These are phyloP conservation scores for Piromyces finnis DNA, from an alignment of 192 early-diverging fungal genomes.

Conservation along the genomic window DNA sequence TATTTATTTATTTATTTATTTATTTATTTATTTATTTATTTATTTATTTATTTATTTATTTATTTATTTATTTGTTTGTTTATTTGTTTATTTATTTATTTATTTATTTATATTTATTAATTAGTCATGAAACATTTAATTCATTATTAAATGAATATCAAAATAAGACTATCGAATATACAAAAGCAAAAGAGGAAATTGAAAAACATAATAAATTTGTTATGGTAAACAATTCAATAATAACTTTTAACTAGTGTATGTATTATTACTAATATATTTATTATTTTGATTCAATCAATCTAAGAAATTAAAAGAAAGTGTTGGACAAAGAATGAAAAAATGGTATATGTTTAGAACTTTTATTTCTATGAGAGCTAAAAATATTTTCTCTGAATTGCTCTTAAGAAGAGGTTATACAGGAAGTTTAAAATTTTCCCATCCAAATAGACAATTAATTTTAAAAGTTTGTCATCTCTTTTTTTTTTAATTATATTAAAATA, in stretches of 20 bases:
- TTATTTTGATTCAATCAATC: too few relatives aligned
- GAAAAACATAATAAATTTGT: background rate
- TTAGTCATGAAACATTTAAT: background rate
- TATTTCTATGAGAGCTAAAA: constrained; percentile 54
- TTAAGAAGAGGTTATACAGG: constrained; percentile 68
- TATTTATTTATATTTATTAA: too few relatives aligned
- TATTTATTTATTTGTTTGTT: too few relatives aligned
- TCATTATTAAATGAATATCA: background rate
- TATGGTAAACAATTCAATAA: background rate
- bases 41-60: too few relatives aligned
- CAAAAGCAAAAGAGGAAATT: background rate
- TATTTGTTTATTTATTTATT: too few relatives aligned
- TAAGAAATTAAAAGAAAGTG: background rate
- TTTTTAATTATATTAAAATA: too few relatives aligned
- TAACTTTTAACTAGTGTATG: too few relatives aligned
- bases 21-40: too few relatives aligned
- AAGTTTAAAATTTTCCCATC: constrained; percentile 56
- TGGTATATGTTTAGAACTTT: constrained; percentile 54
- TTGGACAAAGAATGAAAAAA: constrained; percentile 31
- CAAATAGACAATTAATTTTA: constrained; percentile 33
- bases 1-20: too few relatives aligned
- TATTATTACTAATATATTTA: too few relatives aligned
- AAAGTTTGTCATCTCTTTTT: too few relatives aligned
- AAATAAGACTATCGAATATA: background rate
- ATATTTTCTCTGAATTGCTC: constrained; percentile 56